A percentile compares a stretch with the other conserved stretches of the same genome.
phyloP scores from a whole-genome alignment of 805 yeast species.

The Myxozyma vanderwaltii region DNA sequence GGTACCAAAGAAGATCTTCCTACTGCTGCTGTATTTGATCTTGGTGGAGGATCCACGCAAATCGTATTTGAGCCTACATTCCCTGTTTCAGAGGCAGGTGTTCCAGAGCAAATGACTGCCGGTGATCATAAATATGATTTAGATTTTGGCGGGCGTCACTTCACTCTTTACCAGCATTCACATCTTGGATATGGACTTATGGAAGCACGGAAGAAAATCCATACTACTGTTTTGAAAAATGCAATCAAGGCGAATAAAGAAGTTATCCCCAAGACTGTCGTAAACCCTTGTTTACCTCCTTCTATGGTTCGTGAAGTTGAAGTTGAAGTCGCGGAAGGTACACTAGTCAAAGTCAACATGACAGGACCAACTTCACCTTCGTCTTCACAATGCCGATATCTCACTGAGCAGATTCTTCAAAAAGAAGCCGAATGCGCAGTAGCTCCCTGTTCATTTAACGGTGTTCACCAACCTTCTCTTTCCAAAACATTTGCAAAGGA shows the following conservation, averaged over 20 bases:
- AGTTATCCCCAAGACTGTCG: slow-evolving; percentile 43
- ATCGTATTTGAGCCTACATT: slow-evolving; percentile 96
- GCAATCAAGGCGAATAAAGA: slow-evolving; percentile 14
- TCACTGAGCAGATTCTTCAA: slow-evolving; percentile 80
- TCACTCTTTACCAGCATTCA: slow-evolving; percentile 85
- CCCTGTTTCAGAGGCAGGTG: slow-evolving; percentile 42
- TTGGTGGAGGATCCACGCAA: slow-evolving; percentile 99
- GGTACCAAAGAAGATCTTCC: slow-evolving; percentile 73
- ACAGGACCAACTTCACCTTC: slow-evolving; percentile 64
- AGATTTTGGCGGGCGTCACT: slow-evolving; percentile 78
- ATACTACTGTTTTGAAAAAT: slow-evolving; percentile 60
- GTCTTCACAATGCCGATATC: slow-evolving; percentile 80
- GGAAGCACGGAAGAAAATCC: slow-evolving; percentile 87
- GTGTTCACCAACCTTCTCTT: slow-evolving; percentile 94
- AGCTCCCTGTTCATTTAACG: slow-evolving; percentile 93
- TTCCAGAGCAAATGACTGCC: slow-evolving; percentile 65
- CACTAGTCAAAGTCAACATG: slow-evolving; percentile 57
- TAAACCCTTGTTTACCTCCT: slow-evolving; percentile 89
- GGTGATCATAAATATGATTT: slow-evolving; percentile 88
- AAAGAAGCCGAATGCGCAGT: slow-evolving; percentile 75
- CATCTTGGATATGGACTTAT: slow-evolving; percentile 95
- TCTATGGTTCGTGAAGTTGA: slow-evolving; percentile 58
- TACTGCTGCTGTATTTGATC: slow-evolving; percentile 95
- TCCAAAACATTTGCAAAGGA: slow-evolving; percentile 69
- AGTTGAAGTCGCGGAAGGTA: slow-evolving; percentile 51